Evolutionary conservation across 768 basidiomycete genomes (phyloP).

Genomic region (Dictyophora rubrovolvata): DNA sequence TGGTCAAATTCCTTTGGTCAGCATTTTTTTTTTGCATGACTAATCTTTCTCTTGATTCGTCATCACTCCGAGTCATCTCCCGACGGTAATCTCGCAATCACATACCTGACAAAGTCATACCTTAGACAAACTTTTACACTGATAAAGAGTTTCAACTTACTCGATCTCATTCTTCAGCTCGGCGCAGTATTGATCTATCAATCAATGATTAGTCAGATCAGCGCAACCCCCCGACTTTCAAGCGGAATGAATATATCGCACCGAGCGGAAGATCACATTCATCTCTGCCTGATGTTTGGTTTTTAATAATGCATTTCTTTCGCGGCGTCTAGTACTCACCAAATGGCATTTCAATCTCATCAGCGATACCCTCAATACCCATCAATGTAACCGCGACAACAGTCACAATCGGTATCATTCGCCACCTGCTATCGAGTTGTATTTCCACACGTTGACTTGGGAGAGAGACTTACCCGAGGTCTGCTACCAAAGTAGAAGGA

Average conservation of each 20-base stretch:
- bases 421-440: not conserved
- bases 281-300: not conserved
- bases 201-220: not conserved
- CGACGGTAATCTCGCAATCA: too few relatives aligned
- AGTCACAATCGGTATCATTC: slow-evolving; percentile 29
- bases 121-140: too few relatives aligned
- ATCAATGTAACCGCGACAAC: slow-evolving; percentile 52
- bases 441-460: not conserved
- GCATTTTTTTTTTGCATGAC: too few relatives aligned
- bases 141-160: too few relatives aligned
- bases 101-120: too few relatives aligned
- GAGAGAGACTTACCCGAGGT: slow-evolving; percentile 37
- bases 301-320: slow-evolving; percentile 34
- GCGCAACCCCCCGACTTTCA: not conserved
- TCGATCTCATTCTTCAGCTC: not conserved
- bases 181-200: not conserved
- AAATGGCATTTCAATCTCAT: slow-evolving; percentile 93
- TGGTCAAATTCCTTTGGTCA: too few relatives aligned
- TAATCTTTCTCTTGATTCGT: too few relatives aligned
- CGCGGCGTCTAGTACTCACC: slow-evolving; percentile 34
- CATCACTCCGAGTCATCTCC: too few relatives aligned
- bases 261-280: slow-evolving; percentile 13
- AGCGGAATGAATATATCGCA: not conserved
- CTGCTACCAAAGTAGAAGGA: slow-evolving; percentile 22
- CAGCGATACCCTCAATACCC: slow-evolving; percentile 80